Conservation (phyloP, 495 filamentous ascomycete species). For the Aspergillus incahuasiensis region DNA sequence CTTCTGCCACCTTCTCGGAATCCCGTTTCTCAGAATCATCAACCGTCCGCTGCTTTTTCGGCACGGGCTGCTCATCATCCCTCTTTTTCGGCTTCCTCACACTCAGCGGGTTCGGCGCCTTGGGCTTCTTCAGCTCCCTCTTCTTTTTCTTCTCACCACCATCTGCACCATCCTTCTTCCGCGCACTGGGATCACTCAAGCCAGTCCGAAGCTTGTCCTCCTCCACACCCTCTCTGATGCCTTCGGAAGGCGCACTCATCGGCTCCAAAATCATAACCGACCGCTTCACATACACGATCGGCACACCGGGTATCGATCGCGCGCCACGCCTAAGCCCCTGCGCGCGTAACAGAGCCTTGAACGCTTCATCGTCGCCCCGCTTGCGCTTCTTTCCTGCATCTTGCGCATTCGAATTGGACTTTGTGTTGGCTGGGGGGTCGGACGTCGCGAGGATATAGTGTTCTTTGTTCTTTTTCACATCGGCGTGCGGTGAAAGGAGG, state of each 20-base stretch:
- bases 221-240: conserved; percentile 63
- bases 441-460: conserved; percentile 82
- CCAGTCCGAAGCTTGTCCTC: conserved; percentile 70
- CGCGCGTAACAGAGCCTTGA: conserved; percentile 27
- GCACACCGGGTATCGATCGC: conserved; percentile 61
- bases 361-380: conserved; percentile 15
- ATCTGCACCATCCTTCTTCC: conserved; percentile 33
- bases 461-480: conserved; percentile 68
- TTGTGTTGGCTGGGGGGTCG: conserved; percentile 29
- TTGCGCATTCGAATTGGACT: conserved; percentile 20
- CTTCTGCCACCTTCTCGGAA: conserved; percentile 18
- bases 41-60: conserved; percentile 15
- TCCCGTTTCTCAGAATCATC: conserved; percentile 16
- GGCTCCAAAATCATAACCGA: conserved; percentile 90
- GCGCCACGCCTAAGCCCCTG: conserved; percentile 31
- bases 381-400: conserved; percentile 33
- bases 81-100: conserved; percentile 76
- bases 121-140: conserved; percentile 61
- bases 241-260: conserved; percentile 62
- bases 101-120: conserved; percentile 84
- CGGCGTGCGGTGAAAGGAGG: conserved; percentile 68
- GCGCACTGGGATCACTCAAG: conserved; percentile 53
- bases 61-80: conserved; percentile 4
- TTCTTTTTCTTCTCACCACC: conserved; percentile 36
- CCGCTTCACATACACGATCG: conserved; percentile 75